Evolutionary conservation across 2,329 filamentous ascomycete genomes (phyloP).

Genomic region (Botryotinia calthae): DNA sequence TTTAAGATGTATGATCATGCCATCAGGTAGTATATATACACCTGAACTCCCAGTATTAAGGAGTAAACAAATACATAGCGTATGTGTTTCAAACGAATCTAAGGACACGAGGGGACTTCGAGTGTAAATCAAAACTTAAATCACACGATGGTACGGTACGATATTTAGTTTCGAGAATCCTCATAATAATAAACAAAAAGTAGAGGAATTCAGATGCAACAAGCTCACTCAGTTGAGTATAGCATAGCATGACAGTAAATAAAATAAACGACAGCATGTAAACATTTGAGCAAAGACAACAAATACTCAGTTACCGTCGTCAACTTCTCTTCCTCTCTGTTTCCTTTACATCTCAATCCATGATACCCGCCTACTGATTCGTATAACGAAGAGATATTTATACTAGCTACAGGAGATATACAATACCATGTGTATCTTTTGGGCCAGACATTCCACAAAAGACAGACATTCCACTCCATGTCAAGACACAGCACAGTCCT

Average conservation of each 20-base stretch:
- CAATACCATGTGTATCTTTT: background rate
- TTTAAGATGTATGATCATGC: background rate
- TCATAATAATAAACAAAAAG: accelerated
- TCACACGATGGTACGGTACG: background rate
- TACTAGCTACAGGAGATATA: background rate
- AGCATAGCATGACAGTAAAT: background rate
- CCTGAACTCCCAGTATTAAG: background rate
- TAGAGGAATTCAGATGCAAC: background rate
- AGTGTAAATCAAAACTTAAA: background rate
- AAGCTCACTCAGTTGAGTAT: accelerated
- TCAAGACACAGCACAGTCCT: accelerated
- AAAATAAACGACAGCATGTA: background rate
- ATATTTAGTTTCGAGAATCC: accelerated
- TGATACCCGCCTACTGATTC: accelerated
- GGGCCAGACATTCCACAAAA: no score
- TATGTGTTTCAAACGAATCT: no score
- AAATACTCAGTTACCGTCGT: background rate
- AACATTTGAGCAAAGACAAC: background rate
- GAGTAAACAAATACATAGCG: background rate
- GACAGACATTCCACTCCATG: no score
- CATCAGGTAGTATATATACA: background rate
- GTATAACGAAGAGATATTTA: accelerated
- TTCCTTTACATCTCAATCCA: accelerated
- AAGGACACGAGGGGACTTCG: background rate
- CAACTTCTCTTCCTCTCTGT: background rate